A percentile compares a stretch with the other conserved stretches of the same genome.
phyloP scores from a whole-genome alignment of 176 grass and related monocot species.

The Poa pratensis region DNA sequence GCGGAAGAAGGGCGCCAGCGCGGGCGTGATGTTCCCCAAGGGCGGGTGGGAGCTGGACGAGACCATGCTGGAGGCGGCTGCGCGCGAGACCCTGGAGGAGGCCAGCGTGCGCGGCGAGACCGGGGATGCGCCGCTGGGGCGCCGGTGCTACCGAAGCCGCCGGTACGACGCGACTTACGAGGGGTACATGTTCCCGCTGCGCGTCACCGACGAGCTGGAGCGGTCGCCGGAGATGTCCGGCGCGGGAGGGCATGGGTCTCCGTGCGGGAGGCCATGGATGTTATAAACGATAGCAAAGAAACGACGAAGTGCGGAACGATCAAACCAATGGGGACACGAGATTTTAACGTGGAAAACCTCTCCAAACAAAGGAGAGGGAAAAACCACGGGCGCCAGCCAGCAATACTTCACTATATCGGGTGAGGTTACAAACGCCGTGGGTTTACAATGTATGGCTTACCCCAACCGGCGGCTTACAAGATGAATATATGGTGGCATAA shows the following conservation, averaged over 20 bases:
- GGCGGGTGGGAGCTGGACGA: conserved; percentile 83
- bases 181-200: conserved; percentile 59
- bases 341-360: too few species aligned
- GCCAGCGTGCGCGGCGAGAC: conserved; percentile 58
- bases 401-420: too few species aligned
- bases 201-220: conserved; percentile 54
- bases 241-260: conserved; percentile 52
- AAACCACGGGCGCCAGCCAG: too few species aligned
- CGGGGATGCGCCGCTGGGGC: conserved; percentile 32
- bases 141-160: conserved; percentile 58
- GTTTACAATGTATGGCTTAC: too few species aligned
- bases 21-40: conserved; percentile 64
- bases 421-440: too few species aligned
- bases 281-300: too few species aligned
- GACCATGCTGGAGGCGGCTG: conserved; percentile 58
- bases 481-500: too few species aligned
- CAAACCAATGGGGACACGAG: too few species aligned
- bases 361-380: too few species aligned
- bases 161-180: conserved; percentile 58
- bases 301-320: too few species aligned
- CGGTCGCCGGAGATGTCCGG: conserved; percentile 63
- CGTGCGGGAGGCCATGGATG: conserved; percentile 31
- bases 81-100: conserved; percentile 67
- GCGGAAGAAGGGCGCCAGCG: conserved; percentile 52
- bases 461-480: too few species aligned